Evolutionary conservation across 768 basidiomycete genomes (phyloP).

Genomic region (Fibroporia radiculosa): DNA sequence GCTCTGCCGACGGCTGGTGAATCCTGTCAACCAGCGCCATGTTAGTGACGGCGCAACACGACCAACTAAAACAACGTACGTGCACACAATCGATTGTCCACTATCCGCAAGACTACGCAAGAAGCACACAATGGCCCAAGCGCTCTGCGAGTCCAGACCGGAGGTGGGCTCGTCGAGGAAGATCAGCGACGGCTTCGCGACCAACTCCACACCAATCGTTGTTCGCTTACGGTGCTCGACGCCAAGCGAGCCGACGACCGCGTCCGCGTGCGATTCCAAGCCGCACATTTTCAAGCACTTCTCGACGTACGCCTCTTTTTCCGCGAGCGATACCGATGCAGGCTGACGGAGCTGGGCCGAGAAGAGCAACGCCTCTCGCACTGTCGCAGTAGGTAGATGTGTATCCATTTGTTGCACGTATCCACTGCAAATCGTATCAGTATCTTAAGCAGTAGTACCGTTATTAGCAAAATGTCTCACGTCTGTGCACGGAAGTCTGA

Average conservation of each 20-base stretch:
- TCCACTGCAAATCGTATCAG: slow-evolving; percentile 34
- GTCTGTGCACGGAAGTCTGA: slow-evolving; percentile 50
- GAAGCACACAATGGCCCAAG: slow-evolving; percentile 76
- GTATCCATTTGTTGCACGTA: slow-evolving; percentile 86
- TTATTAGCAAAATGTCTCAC: neutral
- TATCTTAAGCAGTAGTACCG: neutral
- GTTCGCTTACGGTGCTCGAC: slow-evolving; percentile 75
- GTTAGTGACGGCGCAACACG: neutral
- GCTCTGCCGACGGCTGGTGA: slow-evolving; percentile 71
- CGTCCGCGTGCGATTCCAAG: slow-evolving; percentile 55
- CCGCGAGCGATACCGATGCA: slow-evolving; percentile 45
- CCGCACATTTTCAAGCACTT: slow-evolving; percentile 56
- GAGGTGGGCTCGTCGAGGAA: slow-evolving; percentile 88
- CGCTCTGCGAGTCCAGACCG: slow-evolving; percentile 80
- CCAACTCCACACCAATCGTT: slow-evolving; percentile 83
- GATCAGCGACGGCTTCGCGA: slow-evolving; percentile 76
- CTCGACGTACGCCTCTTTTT: slow-evolving; percentile 71
- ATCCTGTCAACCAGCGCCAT: slow-evolving; percentile 15
- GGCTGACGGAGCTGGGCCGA: slow-evolving; percentile 79
- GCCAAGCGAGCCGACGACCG: slow-evolving; percentile 57
- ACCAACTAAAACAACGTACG: slow-evolving; percentile 17
- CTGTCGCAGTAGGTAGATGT: slow-evolving; percentile 70
- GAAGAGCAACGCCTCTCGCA: slow-evolving; percentile 73
- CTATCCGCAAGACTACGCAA: slow-evolving; percentile 67
- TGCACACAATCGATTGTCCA: slow-evolving; percentile 88